Evolutionary conservation across 2,329 filamentous ascomycete species (phyloP).

Genomic region (Exophiala alcalophila): DNA sequence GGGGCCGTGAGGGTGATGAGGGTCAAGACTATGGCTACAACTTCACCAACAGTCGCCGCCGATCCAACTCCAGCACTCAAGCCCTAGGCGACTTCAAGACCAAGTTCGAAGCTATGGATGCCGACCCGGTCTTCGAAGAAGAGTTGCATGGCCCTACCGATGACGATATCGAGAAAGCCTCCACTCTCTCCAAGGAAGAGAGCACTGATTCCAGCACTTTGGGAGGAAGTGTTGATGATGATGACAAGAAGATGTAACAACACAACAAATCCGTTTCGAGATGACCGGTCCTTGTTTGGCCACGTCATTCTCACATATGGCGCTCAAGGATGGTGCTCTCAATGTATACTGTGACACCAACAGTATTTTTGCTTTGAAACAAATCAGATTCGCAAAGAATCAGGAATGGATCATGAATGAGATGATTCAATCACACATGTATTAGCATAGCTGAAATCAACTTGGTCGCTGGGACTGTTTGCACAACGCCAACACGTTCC

Average conservation of each 20-base stretch:
- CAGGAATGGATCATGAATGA: slow-evolving; percentile 4
- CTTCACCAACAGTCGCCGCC: slow-evolving; percentile 80
- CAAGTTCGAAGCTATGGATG: slow-evolving; percentile 90
- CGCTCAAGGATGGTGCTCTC: slow-evolving; percentile 24
- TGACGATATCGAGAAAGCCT: slow-evolving; percentile 52
- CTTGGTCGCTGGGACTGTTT: slow-evolving; percentile 6
- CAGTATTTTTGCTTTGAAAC: slow-evolving; percentile 10
- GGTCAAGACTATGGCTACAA: slow-evolving; percentile 79
- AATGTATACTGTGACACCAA: slow-evolving; percentile 23
- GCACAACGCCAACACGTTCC: no score
- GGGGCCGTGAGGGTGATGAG: slow-evolving; percentile 82
- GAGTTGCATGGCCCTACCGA: slow-evolving; percentile 66
- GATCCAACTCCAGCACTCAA: slow-evolving; percentile 82
- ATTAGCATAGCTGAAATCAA: slow-evolving; percentile 18
- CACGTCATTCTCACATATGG: slow-evolving; percentile 21
- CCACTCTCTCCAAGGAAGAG: slow-evolving; percentile 48
- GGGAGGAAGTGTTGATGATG: slow-evolving; percentile 57
- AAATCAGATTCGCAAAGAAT: slow-evolving; percentile 1
- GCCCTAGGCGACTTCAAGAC: slow-evolving; percentile 81
- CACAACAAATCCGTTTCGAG: slow-evolving; percentile 16
- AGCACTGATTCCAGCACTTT: slow-evolving; percentile 54
- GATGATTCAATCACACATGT: slow-evolving; percentile 18
- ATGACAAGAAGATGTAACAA: slow-evolving; percentile 47
- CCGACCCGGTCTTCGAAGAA: slow-evolving; percentile 91
- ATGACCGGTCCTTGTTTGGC: slow-evolving; percentile 6